A percentile compares a stretch with the other conserved stretches of the same genome.
Evolutionary conservation across 176 grass and related monocot genomes (phyloP).

Genomic region (Aegilops umbellulata): DNA sequence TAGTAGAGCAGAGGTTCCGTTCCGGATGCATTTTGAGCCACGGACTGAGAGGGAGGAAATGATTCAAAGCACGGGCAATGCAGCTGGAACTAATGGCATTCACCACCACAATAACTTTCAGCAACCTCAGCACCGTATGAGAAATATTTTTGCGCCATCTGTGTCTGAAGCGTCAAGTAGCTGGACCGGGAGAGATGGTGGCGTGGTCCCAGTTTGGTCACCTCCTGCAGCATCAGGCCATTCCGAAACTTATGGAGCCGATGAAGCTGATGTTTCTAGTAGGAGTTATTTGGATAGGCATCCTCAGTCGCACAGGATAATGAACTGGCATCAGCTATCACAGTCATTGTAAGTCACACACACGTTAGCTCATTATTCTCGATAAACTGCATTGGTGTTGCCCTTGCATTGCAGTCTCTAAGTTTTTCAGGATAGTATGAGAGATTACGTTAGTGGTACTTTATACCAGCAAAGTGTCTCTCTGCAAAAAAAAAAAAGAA

Average conservation of each 20-base stretch:
- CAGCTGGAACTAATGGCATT: constrained; percentile 37
- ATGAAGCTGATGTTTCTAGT: constrained; percentile 63
- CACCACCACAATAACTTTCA: constrained; percentile 38
- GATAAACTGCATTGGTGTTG: constrained; percentile 22
- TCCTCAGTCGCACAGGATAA: constrained; percentile 61
- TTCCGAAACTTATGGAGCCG: constrained; percentile 53
- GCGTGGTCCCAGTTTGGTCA: constrained; percentile 88
- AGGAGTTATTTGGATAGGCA: constrained; percentile 65
- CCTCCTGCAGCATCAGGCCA: constrained; percentile 64
- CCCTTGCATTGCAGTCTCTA: neutral
- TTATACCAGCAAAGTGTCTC: neutral
- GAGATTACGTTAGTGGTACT: neutral
- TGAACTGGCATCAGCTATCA: constrained; percentile 83
- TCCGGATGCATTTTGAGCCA: constrained; percentile 23
- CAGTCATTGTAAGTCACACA: constrained; percentile 66
- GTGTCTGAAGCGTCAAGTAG: constrained; percentile 64
- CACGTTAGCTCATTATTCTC: constrained; percentile 16
- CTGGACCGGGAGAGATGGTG: constrained; percentile 77
- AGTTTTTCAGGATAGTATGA: neutral
- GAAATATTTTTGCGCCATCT: constrained; percentile 21
- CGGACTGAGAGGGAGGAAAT: constrained; percentile 19
- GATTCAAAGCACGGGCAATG: neutral
- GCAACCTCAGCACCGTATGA: constrained; percentile 22
- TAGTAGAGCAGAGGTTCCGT: constrained; percentile 68
- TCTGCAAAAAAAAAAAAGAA: neutral